phyloP scores from a whole-genome alignment of 768 basidiomycete genomes.

The Leccinum variicolor region DNA sequence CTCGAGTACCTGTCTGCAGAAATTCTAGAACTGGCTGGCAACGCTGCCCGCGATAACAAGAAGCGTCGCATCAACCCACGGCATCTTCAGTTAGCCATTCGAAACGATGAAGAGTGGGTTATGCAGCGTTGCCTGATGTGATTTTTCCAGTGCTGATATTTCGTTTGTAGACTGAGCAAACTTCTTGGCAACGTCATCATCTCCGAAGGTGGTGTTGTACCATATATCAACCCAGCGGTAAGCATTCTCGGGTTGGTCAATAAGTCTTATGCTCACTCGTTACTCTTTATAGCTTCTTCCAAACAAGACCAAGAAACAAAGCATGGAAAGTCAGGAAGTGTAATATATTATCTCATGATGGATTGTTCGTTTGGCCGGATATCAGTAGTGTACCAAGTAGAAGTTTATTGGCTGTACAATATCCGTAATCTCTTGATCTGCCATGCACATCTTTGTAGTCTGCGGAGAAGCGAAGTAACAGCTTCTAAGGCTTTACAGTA shows the following conservation, averaged over 20 bases:
- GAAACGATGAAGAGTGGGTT: slow-evolving; percentile 86
- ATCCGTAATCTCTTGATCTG: neutral
- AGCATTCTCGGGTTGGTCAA: neutral
- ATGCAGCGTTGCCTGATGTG: neutral
- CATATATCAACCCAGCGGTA: slow-evolving; percentile 68
- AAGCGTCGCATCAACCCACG: slow-evolving; percentile 95
- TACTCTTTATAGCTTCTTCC: slow-evolving; percentile 24
- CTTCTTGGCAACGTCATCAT: slow-evolving; percentile 83
- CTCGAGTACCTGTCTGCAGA: slow-evolving; percentile 92
- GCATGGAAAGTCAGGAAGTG: slow-evolving; percentile 32
- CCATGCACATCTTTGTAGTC: neutral
- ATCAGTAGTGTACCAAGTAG: slow-evolving; percentile 9
- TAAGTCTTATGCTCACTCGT: neutral
- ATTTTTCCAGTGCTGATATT: neutral
- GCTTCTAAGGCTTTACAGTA: no score
- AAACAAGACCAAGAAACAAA: slow-evolving; percentile 30
- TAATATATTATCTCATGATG: slow-evolving; percentile 10
- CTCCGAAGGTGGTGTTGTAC: slow-evolving; percentile 93
- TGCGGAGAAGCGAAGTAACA: no score
- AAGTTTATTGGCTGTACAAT: slow-evolving; percentile 2
- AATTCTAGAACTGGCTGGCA: slow-evolving; percentile 90
- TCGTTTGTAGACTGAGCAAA: slow-evolving; percentile 53
- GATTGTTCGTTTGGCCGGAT: neutral
- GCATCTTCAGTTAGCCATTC: slow-evolving; percentile 91
- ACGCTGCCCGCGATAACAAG: slow-evolving; percentile 88